Evolutionary conservation across 441 rosid species (phyloP).

Genomic region (Rhodomyrtus psidioides): DNA sequence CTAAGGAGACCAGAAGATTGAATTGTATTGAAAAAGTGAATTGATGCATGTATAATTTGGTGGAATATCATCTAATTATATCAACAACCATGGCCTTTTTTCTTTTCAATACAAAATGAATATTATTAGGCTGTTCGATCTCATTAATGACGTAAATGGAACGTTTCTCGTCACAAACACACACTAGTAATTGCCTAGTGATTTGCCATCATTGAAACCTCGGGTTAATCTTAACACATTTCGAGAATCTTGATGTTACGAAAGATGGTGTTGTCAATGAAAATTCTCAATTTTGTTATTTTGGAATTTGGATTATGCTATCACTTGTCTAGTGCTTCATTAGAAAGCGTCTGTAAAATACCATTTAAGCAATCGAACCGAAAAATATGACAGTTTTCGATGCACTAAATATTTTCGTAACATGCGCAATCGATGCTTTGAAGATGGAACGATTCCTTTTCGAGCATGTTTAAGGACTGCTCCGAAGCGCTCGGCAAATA

Average conservation of each 20-base stretch:
- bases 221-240: not conserved
- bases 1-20: too few relatives aligned
- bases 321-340: too few relatives aligned
- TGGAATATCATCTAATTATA: too few relatives aligned
- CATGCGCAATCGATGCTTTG: not conserved
- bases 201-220: too few relatives aligned
- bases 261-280: not conserved
- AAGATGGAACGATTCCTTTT: not conserved
- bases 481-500: not conserved
- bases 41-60: too few relatives aligned
- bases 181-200: too few relatives aligned
- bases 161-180: too few relatives aligned
- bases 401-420: not conserved
- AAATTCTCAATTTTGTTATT: not conserved
- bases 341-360: not conserved
- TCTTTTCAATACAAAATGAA: too few relatives aligned
- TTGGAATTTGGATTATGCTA: not conserved
- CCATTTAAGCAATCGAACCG: rapidly evolving
- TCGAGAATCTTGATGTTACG: not conserved
- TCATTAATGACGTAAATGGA: too few relatives aligned
- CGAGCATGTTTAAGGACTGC: not conserved
- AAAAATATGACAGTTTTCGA: not conserved
- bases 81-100: too few relatives aligned
- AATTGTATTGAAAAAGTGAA: not conserved
- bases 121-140: too few relatives aligned